Percentiles rank a stretch among this genome's conserved stretches.
Conservation (phyloP, 2,329 filamentous ascomycete genomes). For the Tympanopsis confertula region DNA sequence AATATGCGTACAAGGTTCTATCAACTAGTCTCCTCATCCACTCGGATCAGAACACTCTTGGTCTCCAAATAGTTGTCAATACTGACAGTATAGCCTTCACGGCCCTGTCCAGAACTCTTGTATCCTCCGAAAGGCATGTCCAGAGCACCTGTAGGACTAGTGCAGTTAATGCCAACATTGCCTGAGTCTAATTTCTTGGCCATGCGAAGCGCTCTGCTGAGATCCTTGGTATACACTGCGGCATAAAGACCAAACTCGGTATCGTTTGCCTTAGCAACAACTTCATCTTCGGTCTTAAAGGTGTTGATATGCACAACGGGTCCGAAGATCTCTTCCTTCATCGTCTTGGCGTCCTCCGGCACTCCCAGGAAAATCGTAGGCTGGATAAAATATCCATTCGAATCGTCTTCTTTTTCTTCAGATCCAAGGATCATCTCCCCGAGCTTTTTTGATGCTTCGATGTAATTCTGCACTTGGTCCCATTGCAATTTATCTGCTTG, state of each 20-base stretch:
- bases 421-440: neutral
- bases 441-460: neutral
- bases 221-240: conserved; percentile 39
- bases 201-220: conserved; percentile 29
- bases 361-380: neutral
- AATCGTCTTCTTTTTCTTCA: too few relatives aligned
- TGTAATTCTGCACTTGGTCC: neutral
- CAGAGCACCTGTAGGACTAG: conserved; percentile 19
- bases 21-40: neutral
- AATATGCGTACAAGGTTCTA: too few relatives aligned
- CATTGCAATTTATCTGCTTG: neutral
- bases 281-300: conserved; percentile 34
- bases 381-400: neutral
- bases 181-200: conserved; percentile 44
- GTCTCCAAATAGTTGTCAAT: conserved; percentile 21
- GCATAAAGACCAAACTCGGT: conserved; percentile 28
- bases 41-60: conserved; percentile 16
- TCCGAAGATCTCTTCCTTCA: neutral
- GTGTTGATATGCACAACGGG: conserved; percentile 32
- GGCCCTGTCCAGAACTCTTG: conserved; percentile 24
- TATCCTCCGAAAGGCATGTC: conserved; percentile 29
- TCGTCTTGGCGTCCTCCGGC: neutral
- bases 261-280: conserved; percentile 30
- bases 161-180: conserved; percentile 46
- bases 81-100: conserved; percentile 21